These are phyloP conservation scores for Kodamaea sp. DNA, from an alignment of 1,139 yeast species.

Conservation along the genomic window DNA sequence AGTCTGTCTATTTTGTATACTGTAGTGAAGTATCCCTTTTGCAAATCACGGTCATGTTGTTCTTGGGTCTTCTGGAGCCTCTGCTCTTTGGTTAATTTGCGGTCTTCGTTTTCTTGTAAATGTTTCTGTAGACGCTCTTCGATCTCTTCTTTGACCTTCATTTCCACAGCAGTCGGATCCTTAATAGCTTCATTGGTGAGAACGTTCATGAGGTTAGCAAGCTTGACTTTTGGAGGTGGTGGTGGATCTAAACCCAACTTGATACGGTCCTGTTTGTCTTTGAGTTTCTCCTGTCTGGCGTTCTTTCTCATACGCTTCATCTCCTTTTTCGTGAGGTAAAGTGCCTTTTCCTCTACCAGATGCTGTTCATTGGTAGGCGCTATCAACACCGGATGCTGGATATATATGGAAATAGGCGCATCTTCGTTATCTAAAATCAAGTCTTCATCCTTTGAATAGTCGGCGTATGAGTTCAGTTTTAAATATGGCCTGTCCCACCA, in stretches of 20 bases:
- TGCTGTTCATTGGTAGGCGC: constrained; percentile 58
- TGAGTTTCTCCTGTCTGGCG: constrained; percentile 61
- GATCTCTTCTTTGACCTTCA: constrained; percentile 67
- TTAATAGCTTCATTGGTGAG: constrained; percentile 82
- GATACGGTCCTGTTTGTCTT: constrained; percentile 76
- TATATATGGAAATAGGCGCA: constrained; percentile 58
- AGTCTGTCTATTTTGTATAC: constrained; percentile 61
- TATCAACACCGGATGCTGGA: constrained; percentile 81
- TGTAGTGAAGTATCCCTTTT: constrained; percentile 53
- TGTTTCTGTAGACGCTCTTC: constrained; percentile 65
- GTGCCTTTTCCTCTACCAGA: constrained; percentile 40
- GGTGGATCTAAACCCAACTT: constrained; percentile 82
- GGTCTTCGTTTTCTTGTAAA: constrained; percentile 55
- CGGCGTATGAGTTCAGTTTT: constrained; percentile 27
- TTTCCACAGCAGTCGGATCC: constrained; percentile 89
- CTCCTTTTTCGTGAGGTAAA: constrained; percentile 77
- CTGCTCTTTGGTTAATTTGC: constrained; percentile 64
- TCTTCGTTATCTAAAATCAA: constrained; percentile 37
- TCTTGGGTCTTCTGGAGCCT: constrained; percentile 48
- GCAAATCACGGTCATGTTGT: constrained; percentile 46
- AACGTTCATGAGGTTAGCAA: constrained; percentile 82
- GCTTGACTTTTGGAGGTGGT: constrained; percentile 85
- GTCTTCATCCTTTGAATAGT: constrained; percentile 18
- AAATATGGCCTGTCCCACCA: constrained; percentile 79
- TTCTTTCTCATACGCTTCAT: constrained; percentile 72